These are phyloP conservation scores for Cryomyces antarcticus DNA, from an alignment of 495 filamentous ascomycete genomes.

Conservation along the genomic window DNA sequence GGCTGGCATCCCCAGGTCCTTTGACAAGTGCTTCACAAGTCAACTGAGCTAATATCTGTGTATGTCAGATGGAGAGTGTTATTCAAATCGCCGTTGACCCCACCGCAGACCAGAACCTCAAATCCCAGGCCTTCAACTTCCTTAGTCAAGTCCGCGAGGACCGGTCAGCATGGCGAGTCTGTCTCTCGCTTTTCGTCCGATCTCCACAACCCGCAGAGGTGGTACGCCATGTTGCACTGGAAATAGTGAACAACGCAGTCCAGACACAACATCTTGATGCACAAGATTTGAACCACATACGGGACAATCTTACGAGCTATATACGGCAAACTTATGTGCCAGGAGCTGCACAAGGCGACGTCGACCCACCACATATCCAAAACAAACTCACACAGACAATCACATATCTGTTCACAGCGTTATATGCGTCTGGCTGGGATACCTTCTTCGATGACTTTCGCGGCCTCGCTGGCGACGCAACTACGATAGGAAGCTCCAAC, in stretches of 20 bases:
- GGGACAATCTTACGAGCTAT: conserved; percentile 59
- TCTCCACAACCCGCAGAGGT: conserved; percentile 63
- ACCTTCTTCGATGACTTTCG: conserved; percentile 77
- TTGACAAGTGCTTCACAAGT: too few species aligned
- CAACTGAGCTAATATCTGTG: too few species aligned
- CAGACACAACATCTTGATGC: conserved; percentile 48
- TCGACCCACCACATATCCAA: conserved; percentile 59
- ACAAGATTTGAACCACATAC: conserved; percentile 46
- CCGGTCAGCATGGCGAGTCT: conserved; percentile 66
- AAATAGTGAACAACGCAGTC: conserved; percentile 80
- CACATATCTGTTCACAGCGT: conserved; percentile 68
- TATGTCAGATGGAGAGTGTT: conserved; percentile 59
- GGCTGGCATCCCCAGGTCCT: too few species aligned
- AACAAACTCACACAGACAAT: conserved; percentile 95
- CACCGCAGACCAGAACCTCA: conserved; percentile 47
- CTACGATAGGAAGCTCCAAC: conserved; percentile 29
- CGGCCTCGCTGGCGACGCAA: conserved; percentile 32
- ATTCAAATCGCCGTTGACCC: conserved; percentile 80
- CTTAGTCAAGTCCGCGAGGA: conserved; percentile 62
- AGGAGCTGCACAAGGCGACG: conserved; percentile 26
- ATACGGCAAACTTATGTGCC: conserved; percentile 46
- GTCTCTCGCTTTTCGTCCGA: conserved; percentile 64
- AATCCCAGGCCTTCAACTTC: conserved; percentile 72
- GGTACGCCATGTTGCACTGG: conserved; percentile 69
- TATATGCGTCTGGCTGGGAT: conserved; percentile 73